These are phyloP conservation scores for Austroboletus festivus DNA, from an alignment of 768 basidiomycete genomes.

Conservation along the genomic window DNA sequence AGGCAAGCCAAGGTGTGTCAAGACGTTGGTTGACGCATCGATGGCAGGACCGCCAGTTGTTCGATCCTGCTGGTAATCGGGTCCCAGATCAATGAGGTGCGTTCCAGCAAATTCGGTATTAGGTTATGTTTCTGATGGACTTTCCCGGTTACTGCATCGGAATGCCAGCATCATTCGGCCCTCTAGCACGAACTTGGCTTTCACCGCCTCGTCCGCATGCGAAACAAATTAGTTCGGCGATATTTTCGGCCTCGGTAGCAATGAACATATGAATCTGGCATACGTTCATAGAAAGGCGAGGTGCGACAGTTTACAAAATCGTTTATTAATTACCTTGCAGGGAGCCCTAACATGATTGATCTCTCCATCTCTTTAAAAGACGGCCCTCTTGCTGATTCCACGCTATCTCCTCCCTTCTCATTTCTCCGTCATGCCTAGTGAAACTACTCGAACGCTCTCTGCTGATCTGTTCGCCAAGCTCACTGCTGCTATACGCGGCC, in stretches of 20 bases:
- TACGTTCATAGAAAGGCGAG: conserved; percentile 1
- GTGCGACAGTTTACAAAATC: conserved; percentile 8
- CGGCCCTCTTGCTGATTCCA: conserved; percentile 3
- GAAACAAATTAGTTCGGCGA: not conserved
- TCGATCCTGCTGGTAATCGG: no score
- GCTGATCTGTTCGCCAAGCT: conserved; percentile 44
- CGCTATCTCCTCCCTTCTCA: not conserved
- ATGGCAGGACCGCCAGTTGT: no score
- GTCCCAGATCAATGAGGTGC: no score
- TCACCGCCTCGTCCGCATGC: conserved; percentile 15
- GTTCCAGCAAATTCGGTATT: not conserved
- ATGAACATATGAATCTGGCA: not conserved
- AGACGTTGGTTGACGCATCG: not conserved
- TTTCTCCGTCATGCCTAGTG: conserved; percentile 18
- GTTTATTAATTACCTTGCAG: conserved; percentile 4
- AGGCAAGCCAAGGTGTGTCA: not conserved
- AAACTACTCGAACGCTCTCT: conserved; percentile 7
- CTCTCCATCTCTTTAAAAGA: conserved; percentile 15
- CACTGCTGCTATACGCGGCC: conserved; percentile 43
- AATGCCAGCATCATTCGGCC: conserved; percentile 12
- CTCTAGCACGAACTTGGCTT: no score
- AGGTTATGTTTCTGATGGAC: conserved; percentile 8
- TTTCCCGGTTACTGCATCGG: conserved; percentile 5
- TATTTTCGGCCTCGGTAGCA: not conserved
- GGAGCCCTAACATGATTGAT: not conserved